These are phyloP conservation scores for Penicillium sp. DNA, from an alignment of 2,329 filamentous ascomycete species.

Conservation along the genomic window DNA sequence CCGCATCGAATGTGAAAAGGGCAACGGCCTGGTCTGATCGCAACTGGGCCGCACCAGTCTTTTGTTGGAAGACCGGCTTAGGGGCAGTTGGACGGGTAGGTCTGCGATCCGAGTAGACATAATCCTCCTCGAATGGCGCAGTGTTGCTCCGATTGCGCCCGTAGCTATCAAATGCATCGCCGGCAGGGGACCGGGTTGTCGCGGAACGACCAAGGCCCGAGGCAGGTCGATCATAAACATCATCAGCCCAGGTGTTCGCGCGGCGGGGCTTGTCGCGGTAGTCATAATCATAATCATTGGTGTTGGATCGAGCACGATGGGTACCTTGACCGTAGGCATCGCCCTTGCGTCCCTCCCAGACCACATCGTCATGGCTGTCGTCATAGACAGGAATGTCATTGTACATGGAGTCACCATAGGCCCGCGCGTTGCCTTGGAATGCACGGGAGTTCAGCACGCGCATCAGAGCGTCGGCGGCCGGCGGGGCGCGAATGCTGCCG, in stretches of 20 bases:
- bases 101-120: constrained; percentile 51
- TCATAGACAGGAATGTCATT: constrained; percentile 90
- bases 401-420: constrained; percentile 63
- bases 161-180: constrained; percentile 23
- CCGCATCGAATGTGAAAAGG: constrained; percentile 86
- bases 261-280: constrained; percentile 46
- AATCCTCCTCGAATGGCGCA: constrained; percentile 40
- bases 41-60: constrained; percentile 27
- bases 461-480: constrained; percentile 75
- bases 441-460: constrained; percentile 72
- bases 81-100: constrained; percentile 76
- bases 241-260: constrained; percentile 44
- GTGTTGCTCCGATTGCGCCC: constrained; percentile 33
- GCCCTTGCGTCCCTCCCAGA: constrained; percentile 70
- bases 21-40: constrained; percentile 74
- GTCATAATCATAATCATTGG: constrained; percentile 45
- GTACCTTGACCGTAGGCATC: constrained; percentile 61
- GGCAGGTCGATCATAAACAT: constrained; percentile 40
- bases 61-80: constrained; percentile 67
- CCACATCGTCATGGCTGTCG: constrained; percentile 67
- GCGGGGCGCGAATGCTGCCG: constrained; percentile 67
- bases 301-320: constrained; percentile 48
- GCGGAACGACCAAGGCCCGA: constrained; percentile 29
- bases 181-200: constrained; percentile 27
- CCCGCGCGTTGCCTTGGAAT: constrained; percentile 59